Base-by-base conservation (phyloP, 768 basidiomycete species). In the Polyporus arcularius region DNA sequence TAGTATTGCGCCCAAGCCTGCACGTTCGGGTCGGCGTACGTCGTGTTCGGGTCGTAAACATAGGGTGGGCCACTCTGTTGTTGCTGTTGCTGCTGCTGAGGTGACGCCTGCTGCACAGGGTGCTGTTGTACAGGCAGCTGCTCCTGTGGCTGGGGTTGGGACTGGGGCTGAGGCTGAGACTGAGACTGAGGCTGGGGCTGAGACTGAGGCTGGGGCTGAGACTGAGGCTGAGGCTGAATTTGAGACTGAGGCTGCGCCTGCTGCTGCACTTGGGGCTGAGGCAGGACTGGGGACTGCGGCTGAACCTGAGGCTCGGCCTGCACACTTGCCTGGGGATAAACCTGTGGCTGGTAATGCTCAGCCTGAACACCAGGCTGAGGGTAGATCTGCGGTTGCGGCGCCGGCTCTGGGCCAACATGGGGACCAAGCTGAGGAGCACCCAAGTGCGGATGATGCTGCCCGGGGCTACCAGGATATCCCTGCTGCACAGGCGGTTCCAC, bases 1-100 rank as follows among this genome's bases (percentile, higher is more conserved):
- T 94, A 94, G 72, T 94, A 94, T 65, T 86, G 82, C 6, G 90
- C 92, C 92, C 92, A 94, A 0, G 89, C 89, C 69, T 93, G 91
- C 21, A 87, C 90, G 63, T 92, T 92, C 56, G 85, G 83, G 70
- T 94, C 92, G 15, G 84, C 74, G 66, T 94, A 94, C 21, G 84
- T 85, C 51, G 78, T 75, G 31, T 77, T 80, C 4, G 90, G 88
- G 64, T 92, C 84, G 68, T 82, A 93, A 9, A 75, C 72, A 57
- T 76, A 84, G 14, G 83, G 83, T 9, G 82, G 82, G 18, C 79
- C 80, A 14, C 65, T 57, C 32, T 59, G 64, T 39, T 65, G 64
- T 53, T 75, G 67, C 26, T 67, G 70, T 10, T 70, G 70, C 26
- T 74, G 70, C 7, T 71, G 67, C 50, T 80, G 79, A 0, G 69